Evolutionary conservation across 1,284 basidiomycete species (phyloP), one percentile per base, ranked within the genome.

Genomic region (Puccinia novopanici): DNA sequence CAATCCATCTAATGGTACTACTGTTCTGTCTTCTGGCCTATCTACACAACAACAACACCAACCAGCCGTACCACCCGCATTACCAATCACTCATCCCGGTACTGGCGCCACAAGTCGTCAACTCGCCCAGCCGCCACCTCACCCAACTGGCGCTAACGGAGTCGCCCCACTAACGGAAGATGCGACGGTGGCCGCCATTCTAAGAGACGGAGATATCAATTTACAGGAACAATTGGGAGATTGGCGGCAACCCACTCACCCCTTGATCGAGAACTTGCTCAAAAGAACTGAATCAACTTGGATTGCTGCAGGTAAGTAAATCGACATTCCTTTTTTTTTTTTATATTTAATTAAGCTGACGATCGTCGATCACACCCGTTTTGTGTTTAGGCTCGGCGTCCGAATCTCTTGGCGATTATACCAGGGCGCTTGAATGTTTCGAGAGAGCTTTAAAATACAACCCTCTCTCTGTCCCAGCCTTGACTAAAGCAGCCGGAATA

Each of bases 371-470:
- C 27, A n/a, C 54, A n/a, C 54, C n/a, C 3, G 30, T 30, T 17
- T 54, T 55, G 34, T 72, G 8, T 17, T 52, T n/a, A 85, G 85
- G 84, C 79, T 82, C 74, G 15, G 63, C 86, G 94, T 93, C 93
- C 81, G 90, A 92, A 86, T 92, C 93, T 86, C 92, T 95, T 91
- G 90, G 91, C 82, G 92, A 95, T 87, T 89, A 93, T 84, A 93
- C 95, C 85, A 91, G 94, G 83, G 95, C 95, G 50, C 88, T 93
- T 82, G 90, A 90, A 52, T 93, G 93, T 78, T 98, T 96, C 87
- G 94, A 97, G 87, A 91, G 92, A 84, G 94, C 94, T 1, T 89
- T 97, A 82, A 91, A 93, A 86, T 93, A 96, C 88, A 97, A 96
- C 85, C 92, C 93, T 83, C 90, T 91, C 86, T 95, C 92, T 83